A percentile compares a stretch with the other conserved stretches of the same genome.
Evolutionary conservation across 2,329 filamentous ascomycete species (phyloP).

Genomic region (Amauroascus verrucosus): DNA sequence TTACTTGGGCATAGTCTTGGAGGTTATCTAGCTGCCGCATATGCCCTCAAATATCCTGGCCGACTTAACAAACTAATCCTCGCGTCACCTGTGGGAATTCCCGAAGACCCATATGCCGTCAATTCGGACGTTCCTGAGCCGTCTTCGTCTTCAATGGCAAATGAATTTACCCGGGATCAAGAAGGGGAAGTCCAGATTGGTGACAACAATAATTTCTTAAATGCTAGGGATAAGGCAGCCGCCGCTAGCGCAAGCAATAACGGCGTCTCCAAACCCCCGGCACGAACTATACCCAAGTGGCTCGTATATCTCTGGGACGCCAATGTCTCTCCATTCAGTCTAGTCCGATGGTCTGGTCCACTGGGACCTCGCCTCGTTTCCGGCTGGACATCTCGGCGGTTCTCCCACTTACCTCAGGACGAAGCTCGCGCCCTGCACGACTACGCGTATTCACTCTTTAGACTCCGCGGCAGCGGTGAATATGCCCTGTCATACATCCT

Average conservation of each 20-base stretch:
- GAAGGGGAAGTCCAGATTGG: conserved; percentile 21
- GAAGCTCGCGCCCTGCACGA: conserved; percentile 81
- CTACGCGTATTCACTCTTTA: conserved; percentile 90
- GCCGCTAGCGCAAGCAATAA: conserved; percentile 27
- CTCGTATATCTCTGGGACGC: conserved; percentile 91
- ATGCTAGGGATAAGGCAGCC: conserved; percentile 36
- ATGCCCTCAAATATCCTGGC: conserved; percentile 92
- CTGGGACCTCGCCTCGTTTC: conserved; percentile 85
- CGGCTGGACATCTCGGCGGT: conserved; percentile 86
- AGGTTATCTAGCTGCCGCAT: conserved; percentile 88
- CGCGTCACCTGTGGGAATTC: conserved; percentile 86
- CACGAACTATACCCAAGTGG: conserved; percentile 67
- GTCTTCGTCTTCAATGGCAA: conserved; percentile 58
- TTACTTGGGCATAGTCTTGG: conserved; percentile 87
- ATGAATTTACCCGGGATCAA: conserved; percentile 72
- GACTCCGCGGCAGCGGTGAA: conserved; percentile 82
- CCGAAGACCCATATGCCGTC: conserved; percentile 85
- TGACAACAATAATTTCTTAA: conserved; percentile 48
- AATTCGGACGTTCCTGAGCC: conserved; percentile 71
- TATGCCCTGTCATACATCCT: conserved; percentile 89
- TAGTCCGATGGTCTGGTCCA: conserved; percentile 79
- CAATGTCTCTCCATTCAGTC: conserved; percentile 87
- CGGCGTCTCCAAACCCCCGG: conserved; percentile 36
- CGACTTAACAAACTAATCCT: conserved; percentile 92
- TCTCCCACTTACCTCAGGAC: conserved; percentile 70